Base-by-base conservation (phyloP, 371 early-diverging fungal species). In the Mucor irregularis region DNA sequence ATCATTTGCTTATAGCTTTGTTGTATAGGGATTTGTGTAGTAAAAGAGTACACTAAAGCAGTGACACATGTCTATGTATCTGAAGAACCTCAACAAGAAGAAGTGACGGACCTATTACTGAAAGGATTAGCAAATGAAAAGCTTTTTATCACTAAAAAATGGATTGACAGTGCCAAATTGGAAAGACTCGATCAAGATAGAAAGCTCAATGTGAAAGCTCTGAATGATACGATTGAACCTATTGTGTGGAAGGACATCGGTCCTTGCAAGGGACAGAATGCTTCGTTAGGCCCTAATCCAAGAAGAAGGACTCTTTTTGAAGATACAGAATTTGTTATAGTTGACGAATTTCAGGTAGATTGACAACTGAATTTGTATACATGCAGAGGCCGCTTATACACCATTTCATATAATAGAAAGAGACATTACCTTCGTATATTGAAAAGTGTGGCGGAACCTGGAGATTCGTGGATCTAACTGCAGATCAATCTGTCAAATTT, bases 291-390 rank as follows among this genome's bases (percentile, higher is more conserved):
- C 1, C 28, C 10, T 4, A 45, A 61, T 19, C 17, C 19, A 6
- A 26, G 45, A 10, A 34, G 61, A 16, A 28, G 21, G 3, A 37
- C 26, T 4, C 13, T 61, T 5, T 61, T 61, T 16, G 11, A 50
- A 0, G 38, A 30, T 0, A 29, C 55, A 16, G 38, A 49, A 1
- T 61, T 61, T 45, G 44, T 55, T 43, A 35, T 54, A n/a, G 54
- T 54, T 28, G 16, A 53, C 29, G 17, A 49, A 8, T 17, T 16
- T 1, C 61, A 61, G 31, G 35, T 43, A n/a, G n/a, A n/a, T n/a
- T n/a, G n/a, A n/a, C 9, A 9, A 40, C 13, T 2, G 19, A 24
- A 5, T 42, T 10, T 21, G 13, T 22, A 3, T 14, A 1, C 14
- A 24, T 10, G 24, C 24, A 42, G 7, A 19, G 4, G 19, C 21